Evolutionary conservation across 164 flowering plant genomes (phyloP), one percentile per base, ranked within the genome.

Genomic region (Saururus chinensis): DNA sequence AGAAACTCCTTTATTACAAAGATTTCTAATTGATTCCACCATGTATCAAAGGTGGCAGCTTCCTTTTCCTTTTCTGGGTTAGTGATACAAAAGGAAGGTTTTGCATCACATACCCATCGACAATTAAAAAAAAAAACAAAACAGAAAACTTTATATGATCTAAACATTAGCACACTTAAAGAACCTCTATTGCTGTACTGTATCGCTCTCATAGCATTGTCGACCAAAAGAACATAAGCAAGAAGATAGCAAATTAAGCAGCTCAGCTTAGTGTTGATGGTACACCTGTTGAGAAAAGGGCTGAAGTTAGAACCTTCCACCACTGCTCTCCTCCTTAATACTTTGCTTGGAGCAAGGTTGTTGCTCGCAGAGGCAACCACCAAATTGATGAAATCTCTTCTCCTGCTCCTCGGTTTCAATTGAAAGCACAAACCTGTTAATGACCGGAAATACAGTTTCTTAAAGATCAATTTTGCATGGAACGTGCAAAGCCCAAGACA

Each of bases 201-300:
- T 30, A 30, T 30, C 37, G 2, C 37, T 30, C 37, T 6, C 6
- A 30, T 30, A 30, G 37, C 37, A 30, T 30, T 6, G 4, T 56
- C 40, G 13, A 19, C 11, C 40, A 57, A 35, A 30, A 24, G 40
- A 24, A 14, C 5, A 16, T 10, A 57, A 57, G 19, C 4, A 30
- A 57, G 20, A 14, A 58, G 42, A 40, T 9, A 21, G 61, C 30
- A 37, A 14, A 6, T 51, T 22, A 61, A 65, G 51, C 56, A 11
- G 57, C 76, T 66, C 14, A 89, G 96, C 96, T 89, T 96, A 62
- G 85, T 81, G 75, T 95, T 83, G 41, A 81, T 77, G 6, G 98
- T 89, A 56, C 85, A 74, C 66, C 98, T 78, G 62, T 92, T 88
- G 74, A 92, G 89, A 53, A 92, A 92, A 64, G 98, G 98, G 8